Evolutionary conservation across 495 filamentous ascomycete genomes (phyloP).

Genomic region (Neurospora tetrasperma): DNA sequence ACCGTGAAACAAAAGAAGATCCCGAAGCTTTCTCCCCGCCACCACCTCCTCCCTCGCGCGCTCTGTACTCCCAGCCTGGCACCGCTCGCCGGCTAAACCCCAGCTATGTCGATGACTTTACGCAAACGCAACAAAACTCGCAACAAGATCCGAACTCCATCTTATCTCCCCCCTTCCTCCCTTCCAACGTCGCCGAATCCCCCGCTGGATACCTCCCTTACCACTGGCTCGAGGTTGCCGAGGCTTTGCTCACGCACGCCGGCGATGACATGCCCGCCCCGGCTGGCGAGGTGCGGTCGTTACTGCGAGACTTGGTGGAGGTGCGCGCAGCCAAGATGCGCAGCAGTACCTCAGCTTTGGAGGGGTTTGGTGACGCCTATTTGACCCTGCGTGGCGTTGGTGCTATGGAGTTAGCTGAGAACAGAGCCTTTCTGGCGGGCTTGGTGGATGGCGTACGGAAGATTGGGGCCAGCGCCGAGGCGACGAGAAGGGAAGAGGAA

Average conservation of each 20-base stretch:
- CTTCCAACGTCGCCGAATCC: slow-evolving; percentile 47
- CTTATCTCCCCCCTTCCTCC: slow-evolving; percentile 50
- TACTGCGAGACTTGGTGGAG: slow-evolving; percentile 78
- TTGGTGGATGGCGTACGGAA: slow-evolving; percentile 80
- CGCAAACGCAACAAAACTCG: not conserved
- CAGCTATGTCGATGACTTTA: not conserved
- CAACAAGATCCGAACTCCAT: slow-evolving; percentile 3
- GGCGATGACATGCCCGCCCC: slow-evolving; percentile 69
- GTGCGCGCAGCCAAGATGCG: slow-evolving; percentile 84
- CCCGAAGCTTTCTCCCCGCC: slow-evolving; percentile 63
- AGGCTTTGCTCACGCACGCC: slow-evolving; percentile 74
- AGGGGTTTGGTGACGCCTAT: slow-evolving; percentile 56
- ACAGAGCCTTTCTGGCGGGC: slow-evolving; percentile 69
- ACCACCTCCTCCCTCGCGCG: slow-evolving; percentile 48
- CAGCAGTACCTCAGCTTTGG: slow-evolving; percentile 56
- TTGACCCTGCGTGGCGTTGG: slow-evolving; percentile 75
- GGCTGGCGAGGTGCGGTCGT: slow-evolving; percentile 58
- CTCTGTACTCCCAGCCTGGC: slow-evolving; percentile 26
- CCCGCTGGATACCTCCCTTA: slow-evolving; percentile 67
- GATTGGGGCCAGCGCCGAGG: slow-evolving; percentile 49
- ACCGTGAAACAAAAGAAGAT: slow-evolving; percentile 60
- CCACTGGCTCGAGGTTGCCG: slow-evolving; percentile 85
- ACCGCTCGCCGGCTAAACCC: slow-evolving; percentile 14
- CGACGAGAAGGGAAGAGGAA: slow-evolving; percentile 44
- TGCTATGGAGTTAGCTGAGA: slow-evolving; percentile 82